phyloP scores from a whole-genome alignment of 176 grass and related monocot species.

The Olyra latifolia region DNA sequence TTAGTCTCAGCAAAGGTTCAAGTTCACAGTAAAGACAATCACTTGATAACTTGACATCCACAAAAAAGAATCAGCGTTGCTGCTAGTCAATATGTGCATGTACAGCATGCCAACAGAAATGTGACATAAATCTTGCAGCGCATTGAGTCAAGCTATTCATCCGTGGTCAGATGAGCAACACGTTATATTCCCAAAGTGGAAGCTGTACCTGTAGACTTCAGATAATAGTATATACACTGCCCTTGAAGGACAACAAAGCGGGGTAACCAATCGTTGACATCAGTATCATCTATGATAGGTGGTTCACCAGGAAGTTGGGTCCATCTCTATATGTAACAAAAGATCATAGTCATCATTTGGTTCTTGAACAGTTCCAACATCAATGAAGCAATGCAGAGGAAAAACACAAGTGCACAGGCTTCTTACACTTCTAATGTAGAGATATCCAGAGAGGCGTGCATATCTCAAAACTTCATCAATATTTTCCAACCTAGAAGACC shows the following conservation, averaged over 20 bases:
- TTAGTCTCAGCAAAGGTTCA: slow-evolving; percentile 1
- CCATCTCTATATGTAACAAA: slow-evolving; percentile 63
- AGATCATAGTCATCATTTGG: neutral
- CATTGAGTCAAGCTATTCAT: neutral
- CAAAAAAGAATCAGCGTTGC: too few species aligned
- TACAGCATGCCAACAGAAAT: neutral
- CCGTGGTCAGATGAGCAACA: neutral
- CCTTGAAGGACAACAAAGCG: slow-evolving; percentile 93
- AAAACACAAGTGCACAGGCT: neutral
- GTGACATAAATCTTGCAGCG: neutral
- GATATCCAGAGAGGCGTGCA: slow-evolving; percentile 74
- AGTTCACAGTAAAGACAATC: neutral
- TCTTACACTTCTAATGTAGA: slow-evolving; percentile 84
- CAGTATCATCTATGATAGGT: slow-evolving; percentile 85
- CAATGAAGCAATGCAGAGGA: neutral
- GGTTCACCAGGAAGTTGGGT: slow-evolving; percentile 87
- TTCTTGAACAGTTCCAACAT: neutral
- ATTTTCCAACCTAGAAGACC: slow-evolving; percentile 67
- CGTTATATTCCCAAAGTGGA: neutral
- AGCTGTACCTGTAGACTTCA: slow-evolving; percentile 79
- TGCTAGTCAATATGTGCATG: neutral
- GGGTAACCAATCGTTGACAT: slow-evolving; percentile 87
- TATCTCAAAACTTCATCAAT: slow-evolving; percentile 83
- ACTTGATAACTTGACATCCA: neutral
- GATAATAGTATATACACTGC: slow-evolving; percentile 80